Percentiles rank a stretch among this genome's conserved stretches.
Conservation (phyloP, 2,329 filamentous ascomycete species). For the Fusarium sp. region DNA sequence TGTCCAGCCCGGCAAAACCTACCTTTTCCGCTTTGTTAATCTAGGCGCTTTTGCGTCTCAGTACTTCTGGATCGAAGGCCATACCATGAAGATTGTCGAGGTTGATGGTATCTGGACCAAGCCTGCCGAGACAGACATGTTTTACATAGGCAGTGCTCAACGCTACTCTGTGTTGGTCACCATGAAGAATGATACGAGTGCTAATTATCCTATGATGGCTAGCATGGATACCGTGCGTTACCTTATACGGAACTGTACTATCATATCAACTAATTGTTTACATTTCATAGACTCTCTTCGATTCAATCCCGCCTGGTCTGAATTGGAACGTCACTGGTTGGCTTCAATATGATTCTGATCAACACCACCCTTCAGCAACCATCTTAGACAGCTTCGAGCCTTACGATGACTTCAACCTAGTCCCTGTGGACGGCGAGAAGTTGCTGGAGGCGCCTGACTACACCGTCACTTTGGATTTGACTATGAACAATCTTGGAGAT, state of each 20-base stretch:
- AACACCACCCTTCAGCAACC: not conserved
- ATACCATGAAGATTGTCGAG: not conserved
- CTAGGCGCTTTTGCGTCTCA: not conserved
- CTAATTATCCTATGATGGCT: not conserved
- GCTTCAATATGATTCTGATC: not conserved
- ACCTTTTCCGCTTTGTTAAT: not conserved
- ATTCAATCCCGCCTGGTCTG: not conserved
- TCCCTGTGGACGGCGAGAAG: not conserved
- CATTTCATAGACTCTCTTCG: not conserved
- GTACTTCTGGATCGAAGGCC: not conserved
- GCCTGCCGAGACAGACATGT: not conserved
- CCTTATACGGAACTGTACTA: fast-evolving
- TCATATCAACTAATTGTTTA: not conserved
- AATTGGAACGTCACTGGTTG: slow-evolving; percentile 1
- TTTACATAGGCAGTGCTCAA: not conserved
- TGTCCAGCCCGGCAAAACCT: not conserved
- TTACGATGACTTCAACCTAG: not conserved
- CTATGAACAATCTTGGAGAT: not conserved
- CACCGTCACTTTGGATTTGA: not conserved
- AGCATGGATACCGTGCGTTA: not conserved
- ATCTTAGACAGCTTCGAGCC: not conserved
- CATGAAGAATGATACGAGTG: not conserved
- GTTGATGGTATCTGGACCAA: not conserved
- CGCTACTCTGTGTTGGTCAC: not conserved
- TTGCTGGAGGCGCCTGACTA: not conserved